Evolutionary conservation across 2,329 filamentous ascomycete genomes (phyloP).

Genomic region (Colletotrichum sp.): DNA sequence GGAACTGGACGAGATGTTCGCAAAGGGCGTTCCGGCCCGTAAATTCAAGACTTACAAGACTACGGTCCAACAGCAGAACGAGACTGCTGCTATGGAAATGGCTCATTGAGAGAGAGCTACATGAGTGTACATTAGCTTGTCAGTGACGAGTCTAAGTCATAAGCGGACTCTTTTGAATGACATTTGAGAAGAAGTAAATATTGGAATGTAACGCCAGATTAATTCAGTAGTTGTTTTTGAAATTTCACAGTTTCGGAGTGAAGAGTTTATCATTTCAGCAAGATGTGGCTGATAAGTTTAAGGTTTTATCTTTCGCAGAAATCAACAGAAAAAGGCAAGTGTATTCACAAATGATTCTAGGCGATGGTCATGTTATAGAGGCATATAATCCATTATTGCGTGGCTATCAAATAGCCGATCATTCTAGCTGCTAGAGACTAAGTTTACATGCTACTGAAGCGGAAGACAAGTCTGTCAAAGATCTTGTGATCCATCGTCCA

Average conservation of each 20-base stretch:
- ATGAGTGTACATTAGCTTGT: background rate
- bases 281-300: background rate
- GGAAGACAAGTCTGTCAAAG: background rate
- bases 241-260: no score
- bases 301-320: background rate
- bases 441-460: background rate
- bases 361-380: background rate
- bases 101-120: background rate
- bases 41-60: slow-evolving; percentile 28
- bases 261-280: background rate
- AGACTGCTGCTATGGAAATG: background rate
- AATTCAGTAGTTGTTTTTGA: background rate
- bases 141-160: background rate
- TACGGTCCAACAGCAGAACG: slow-evolving; percentile 12
- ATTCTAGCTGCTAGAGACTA: background rate
- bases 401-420: background rate
- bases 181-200: background rate
- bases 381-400: background rate
- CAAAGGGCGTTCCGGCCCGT: slow-evolving; percentile 27
- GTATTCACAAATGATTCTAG: background rate
- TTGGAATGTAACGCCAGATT: background rate
- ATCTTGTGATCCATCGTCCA: background rate
- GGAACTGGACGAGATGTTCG: slow-evolving; percentile 31
- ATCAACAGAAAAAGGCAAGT: background rate
- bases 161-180: background rate